Conservation (phyloP, 2,329 filamentous ascomycete species). For the Hyphodiscus sp. region DNA sequence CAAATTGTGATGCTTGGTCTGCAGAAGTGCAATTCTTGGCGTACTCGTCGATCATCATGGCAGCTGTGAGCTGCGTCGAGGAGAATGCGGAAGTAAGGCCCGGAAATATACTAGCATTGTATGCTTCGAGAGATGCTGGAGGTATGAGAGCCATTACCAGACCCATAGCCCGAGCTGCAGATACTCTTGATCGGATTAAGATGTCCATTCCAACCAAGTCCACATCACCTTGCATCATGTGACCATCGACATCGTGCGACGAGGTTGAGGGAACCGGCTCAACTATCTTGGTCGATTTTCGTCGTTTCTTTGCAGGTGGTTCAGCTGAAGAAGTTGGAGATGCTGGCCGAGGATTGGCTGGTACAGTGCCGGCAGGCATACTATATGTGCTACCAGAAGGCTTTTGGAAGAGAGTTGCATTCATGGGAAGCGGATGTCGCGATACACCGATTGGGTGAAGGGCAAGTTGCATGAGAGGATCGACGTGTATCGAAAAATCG, state of each 20-base stretch:
- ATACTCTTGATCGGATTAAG: conserved; percentile 83
- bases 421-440: conserved; percentile 87
- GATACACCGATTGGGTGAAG: conserved; percentile 90
- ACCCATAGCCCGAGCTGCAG: conserved; percentile 79
- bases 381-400: conserved; percentile 84
- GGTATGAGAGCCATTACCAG: conserved; percentile 75
- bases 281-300: conserved; percentile 79
- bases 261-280: conserved; percentile 55
- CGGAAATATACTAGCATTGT: conserved; percentile 58
- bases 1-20: conserved; percentile 51
- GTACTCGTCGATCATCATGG: conserved; percentile 84
- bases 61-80: conserved; percentile 77
- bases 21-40: conserved; percentile 52
- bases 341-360: conserved; percentile 35
- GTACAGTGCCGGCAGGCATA: conserved; percentile 38
- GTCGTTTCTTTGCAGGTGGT: conserved; percentile 64
- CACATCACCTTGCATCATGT: conserved; percentile 96
- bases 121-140: conserved; percentile 52
- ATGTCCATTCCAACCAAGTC: conserved; percentile 88
- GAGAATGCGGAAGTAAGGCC: conserved; percentile 68
- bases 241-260: conserved; percentile 93
- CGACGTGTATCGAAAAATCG: conserved; percentile 69
- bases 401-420: conserved; percentile 80
- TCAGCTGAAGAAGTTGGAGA: conserved; percentile 42
- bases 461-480: conserved; percentile 76